phyloP scores from a whole-genome alignment of 1,139 yeast species.

The Groenewaldozyma auringiensis region DNA sequence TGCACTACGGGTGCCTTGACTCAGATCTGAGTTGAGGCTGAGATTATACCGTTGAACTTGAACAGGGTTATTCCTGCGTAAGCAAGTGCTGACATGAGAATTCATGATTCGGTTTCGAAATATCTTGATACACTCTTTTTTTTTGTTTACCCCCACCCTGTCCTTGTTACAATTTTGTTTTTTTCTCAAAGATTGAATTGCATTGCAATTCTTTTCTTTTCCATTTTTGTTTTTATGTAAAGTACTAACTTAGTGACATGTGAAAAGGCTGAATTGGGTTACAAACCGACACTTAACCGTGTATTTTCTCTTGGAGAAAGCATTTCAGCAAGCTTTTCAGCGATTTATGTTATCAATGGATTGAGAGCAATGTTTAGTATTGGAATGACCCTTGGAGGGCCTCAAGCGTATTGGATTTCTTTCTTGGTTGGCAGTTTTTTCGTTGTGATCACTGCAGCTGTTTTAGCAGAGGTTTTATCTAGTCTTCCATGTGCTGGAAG shows the following conservation, averaged over 20 bases:
- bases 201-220: too few relatives aligned
- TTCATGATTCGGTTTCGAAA: constrained; percentile 2
- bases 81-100: constrained; percentile 17
- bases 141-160: neutral
- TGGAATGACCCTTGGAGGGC: constrained; percentile 24
- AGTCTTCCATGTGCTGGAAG: constrained; percentile 29
- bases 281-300: constrained; percentile 20
- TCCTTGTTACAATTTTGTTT: neutral
- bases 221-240: neutral
- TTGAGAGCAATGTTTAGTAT: constrained; percentile 19
- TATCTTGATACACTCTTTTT: neutral
- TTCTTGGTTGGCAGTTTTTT: constrained; percentile 18
- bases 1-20: constrained; percentile 11
- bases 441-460: constrained; percentile 23
- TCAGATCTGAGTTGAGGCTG: constrained; percentile 15
- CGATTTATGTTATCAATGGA: constrained; percentile 21
- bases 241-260: neutral
- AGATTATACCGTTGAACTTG: constrained; percentile 26
- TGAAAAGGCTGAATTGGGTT: constrained; percentile 18
- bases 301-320: constrained; percentile 21
- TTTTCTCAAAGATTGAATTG: too few relatives aligned
- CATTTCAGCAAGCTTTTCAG: constrained; percentile 23
- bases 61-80: constrained; percentile 23
- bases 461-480: constrained; percentile 25
- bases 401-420: constrained; percentile 24